Evolutionary conservation across 176 grass and related monocot genomes (phyloP).

Genomic region (Aegilops tauschii): DNA sequence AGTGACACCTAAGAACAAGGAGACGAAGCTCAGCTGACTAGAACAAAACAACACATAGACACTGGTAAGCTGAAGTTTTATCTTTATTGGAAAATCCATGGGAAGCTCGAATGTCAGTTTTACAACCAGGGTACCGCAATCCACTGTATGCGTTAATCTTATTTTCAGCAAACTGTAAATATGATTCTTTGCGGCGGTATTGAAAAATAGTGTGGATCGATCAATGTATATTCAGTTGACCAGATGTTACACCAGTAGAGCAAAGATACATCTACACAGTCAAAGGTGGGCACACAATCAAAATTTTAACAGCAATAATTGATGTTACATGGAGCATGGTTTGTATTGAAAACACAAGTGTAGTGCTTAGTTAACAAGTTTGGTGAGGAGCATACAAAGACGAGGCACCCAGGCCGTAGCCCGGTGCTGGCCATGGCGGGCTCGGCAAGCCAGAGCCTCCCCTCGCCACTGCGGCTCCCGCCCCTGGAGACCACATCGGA

Average conservation of each 20-base stretch:
- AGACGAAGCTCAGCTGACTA: slow-evolving; percentile 12
- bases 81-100: neutral
- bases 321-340: neutral
- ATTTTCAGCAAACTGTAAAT: neutral
- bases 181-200: neutral
- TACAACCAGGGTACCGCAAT: neutral
- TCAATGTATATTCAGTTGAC: neutral
- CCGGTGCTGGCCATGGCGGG: slow-evolving; percentile 49
- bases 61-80: neutral
- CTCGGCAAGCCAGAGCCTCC: slow-evolving; percentile 66
- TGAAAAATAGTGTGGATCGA: neutral
- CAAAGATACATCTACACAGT: neutral
- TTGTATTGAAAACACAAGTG: neutral
- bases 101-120: neutral
- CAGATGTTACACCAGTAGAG: neutral
- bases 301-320: neutral
- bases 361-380: neutral
- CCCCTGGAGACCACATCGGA: slow-evolving; percentile 32
- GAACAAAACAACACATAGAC: slow-evolving; percentile 16
- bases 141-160: neutral
- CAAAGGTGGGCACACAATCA: neutral
- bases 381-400: slow-evolving; percentile 42
- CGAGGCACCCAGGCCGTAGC: slow-evolving; percentile 64
- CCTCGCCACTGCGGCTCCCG: slow-evolving; percentile 18
- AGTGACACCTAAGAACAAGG: slow-evolving; percentile 56